These are phyloP conservation scores for Vanrija sp. DNA, from an alignment of 1,284 basidiomycete genomes.

Conservation along the genomic window DNA sequence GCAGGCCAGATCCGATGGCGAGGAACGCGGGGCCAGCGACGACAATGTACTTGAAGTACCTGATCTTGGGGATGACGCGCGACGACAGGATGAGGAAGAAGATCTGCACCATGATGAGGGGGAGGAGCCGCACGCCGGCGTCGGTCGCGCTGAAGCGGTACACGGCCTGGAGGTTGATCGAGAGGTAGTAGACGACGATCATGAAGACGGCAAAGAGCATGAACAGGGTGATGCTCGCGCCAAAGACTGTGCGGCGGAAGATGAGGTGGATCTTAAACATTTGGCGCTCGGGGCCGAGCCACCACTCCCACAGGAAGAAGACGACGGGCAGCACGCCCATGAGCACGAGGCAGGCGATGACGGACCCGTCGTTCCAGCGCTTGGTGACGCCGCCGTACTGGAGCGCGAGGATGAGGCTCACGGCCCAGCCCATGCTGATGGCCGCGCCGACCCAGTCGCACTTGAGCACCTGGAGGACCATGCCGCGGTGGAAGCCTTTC, in stretches of 20 bases:
- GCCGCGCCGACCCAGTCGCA: conserved; percentile 45
- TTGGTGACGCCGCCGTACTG: conserved; percentile 47
- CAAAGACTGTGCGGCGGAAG: conserved; percentile 37
- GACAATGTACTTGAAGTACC: conserved; percentile 44
- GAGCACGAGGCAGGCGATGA: conserved; percentile 47
- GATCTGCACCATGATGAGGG: conserved; percentile 45
- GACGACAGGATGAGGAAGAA: conserved; percentile 39
- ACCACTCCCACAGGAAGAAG: conserved; percentile 46
- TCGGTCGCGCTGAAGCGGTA: conserved; percentile 43
- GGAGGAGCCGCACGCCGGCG: conserved; percentile 43
- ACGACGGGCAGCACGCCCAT: conserved; percentile 36
- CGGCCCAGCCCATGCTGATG: conserved; percentile 39
- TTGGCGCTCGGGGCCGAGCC: conserved; percentile 37
- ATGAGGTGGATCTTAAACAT: conserved; percentile 49
- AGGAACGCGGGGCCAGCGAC: conserved; percentile 37
- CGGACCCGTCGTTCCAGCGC: conserved; percentile 43
- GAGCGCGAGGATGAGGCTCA: conserved; percentile 36
- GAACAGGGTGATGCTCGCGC: conserved; percentile 1
- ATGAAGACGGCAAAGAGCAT: conserved; percentile 43
- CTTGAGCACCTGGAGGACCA: conserved; percentile 31
- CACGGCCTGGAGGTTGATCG: conserved; percentile 39
- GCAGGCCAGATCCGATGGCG: conserved; percentile 35
- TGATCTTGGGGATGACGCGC: conserved; percentile 37
- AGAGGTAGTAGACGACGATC: conserved; percentile 43
- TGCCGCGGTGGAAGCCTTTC: conserved; percentile 36